Conservation (phyloP, 768 basidiomycete species). For the Tulasnella sp. region DNA sequence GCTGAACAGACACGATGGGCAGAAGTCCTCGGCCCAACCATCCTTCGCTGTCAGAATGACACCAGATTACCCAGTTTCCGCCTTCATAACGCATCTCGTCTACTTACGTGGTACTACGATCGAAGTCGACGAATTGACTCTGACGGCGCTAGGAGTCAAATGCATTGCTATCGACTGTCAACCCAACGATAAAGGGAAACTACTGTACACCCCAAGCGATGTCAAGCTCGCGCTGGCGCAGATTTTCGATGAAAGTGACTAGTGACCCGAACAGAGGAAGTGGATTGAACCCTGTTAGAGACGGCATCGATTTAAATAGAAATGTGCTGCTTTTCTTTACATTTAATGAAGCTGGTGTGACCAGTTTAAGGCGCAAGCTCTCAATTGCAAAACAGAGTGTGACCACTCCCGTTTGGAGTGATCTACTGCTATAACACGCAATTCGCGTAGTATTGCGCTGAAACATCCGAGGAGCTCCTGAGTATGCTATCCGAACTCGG, state of each 20-base stretch:
- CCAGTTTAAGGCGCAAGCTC: no score
- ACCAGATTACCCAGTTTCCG: conserved; percentile 54
- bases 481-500: background rate
- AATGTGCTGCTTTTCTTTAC: no score
- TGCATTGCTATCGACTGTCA: background rate
- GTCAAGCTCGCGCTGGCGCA: background rate
- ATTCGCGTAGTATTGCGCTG: no score
- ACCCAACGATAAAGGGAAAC: background rate
- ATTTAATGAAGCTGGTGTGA: no score
- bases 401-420: no score
- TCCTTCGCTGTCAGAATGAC: background rate
- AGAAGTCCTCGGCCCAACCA: background rate
- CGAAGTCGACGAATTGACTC: conserved; percentile 44
- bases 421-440: no score
- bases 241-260: background rate
- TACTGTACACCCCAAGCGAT: background rate
- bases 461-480: background rate
- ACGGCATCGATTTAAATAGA: background rate
- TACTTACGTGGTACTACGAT: conserved; percentile 61
- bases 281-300: background rate
- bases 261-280: background rate
- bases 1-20: background rate
- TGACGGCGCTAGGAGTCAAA: conserved; percentile 13
- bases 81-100: conserved; percentile 79
- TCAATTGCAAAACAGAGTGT: no score